phyloP scores from a whole-genome alignment of 352 stramenopile genomes.

The Globisporangium polare region DNA sequence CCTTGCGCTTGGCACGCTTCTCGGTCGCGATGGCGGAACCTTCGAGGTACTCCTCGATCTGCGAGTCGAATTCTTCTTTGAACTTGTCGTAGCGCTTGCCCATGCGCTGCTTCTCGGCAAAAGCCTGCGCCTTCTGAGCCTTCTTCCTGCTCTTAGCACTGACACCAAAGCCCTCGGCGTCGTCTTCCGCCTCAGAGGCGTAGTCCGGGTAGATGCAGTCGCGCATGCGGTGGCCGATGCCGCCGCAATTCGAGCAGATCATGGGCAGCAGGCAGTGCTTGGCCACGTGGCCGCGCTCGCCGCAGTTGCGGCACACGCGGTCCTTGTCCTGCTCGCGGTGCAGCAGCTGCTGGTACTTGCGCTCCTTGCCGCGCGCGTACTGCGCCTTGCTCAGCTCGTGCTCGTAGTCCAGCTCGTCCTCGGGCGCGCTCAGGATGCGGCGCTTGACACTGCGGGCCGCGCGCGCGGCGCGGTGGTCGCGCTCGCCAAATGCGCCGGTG shows the following conservation, averaged over 20 bases:
- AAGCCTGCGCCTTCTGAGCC: slow-evolving; percentile 15
- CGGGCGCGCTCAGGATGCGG: slow-evolving; percentile 19
- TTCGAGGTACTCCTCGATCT: slow-evolving; percentile 64
- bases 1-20: slow-evolving; percentile 18
- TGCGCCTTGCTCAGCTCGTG: slow-evolving; percentile 54
- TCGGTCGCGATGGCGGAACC: slow-evolving; percentile 15
- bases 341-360: slow-evolving; percentile 64
- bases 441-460: slow-evolving; percentile 16
- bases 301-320: slow-evolving; percentile 72
- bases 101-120: slow-evolving; percentile 30
- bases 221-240: slow-evolving; percentile 46
- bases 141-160: background rate
- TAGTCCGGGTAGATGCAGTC: slow-evolving; percentile 45
- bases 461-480: slow-evolving; percentile 2
- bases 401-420: slow-evolving; percentile 69
- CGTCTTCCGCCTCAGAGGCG: slow-evolving; percentile 19
- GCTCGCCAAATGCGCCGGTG: slow-evolving; percentile 1
- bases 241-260: slow-evolving; percentile 80
- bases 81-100: slow-evolving; percentile 46
- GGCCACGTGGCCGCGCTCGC: slow-evolving; percentile 60
- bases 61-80: slow-evolving; percentile 48
- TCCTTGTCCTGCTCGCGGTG: slow-evolving; percentile 52
- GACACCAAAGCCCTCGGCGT: slow-evolving; percentile 11
- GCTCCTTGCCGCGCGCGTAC: slow-evolving; percentile 33
- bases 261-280: slow-evolving; percentile 66